Evolutionary conservation across 768 basidiomycete genomes (phyloP).

Genomic region (Hysterangium stoloniferum): DNA sequence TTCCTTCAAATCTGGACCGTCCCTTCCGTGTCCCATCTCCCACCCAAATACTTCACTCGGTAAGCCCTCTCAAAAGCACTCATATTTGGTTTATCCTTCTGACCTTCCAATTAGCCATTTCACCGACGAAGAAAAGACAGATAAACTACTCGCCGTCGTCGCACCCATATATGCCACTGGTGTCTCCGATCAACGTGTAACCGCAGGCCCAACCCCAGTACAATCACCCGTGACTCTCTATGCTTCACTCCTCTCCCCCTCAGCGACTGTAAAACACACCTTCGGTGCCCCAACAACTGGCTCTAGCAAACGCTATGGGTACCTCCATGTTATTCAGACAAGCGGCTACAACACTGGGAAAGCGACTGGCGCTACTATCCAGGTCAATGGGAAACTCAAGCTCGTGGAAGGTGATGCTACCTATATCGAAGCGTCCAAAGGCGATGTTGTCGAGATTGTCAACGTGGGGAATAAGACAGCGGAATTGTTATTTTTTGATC

Average conservation of each 20-base stretch:
- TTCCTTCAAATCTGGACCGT: constrained; percentile 68
- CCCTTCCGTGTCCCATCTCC: constrained; percentile 40
- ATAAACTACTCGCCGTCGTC: constrained; percentile 66
- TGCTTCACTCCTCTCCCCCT: constrained; percentile 63
- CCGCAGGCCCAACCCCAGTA: constrained; percentile 68
- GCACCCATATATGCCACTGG: constrained; percentile 57
- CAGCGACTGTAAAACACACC: constrained; percentile 43
- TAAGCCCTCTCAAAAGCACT: constrained; percentile 16
- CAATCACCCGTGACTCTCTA: constrained; percentile 62
- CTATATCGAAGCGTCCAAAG: constrained; percentile 51
- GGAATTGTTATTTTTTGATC: constrained; percentile 77
- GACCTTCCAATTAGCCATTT: constrained; percentile 44
- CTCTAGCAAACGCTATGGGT: constrained; percentile 46
- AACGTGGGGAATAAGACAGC: constrained; percentile 61
- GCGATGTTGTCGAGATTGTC: constrained; percentile 31
- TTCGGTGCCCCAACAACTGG: constrained; percentile 27
- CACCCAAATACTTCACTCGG: constrained; percentile 83
- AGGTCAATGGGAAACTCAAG: constrained; percentile 39
- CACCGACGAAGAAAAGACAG: constrained; percentile 70
- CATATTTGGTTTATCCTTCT: not conserved
- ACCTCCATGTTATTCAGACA: constrained; percentile 81
- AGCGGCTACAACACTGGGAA: constrained; percentile 65
- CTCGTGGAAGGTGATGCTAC: constrained; percentile 85
- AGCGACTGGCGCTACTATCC: constrained; percentile 51
- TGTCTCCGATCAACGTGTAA: constrained; percentile 58